phyloP scores from a whole-genome alignment of 208 protist genomes.

The Leptomonas pyrrhocoris region DNA sequence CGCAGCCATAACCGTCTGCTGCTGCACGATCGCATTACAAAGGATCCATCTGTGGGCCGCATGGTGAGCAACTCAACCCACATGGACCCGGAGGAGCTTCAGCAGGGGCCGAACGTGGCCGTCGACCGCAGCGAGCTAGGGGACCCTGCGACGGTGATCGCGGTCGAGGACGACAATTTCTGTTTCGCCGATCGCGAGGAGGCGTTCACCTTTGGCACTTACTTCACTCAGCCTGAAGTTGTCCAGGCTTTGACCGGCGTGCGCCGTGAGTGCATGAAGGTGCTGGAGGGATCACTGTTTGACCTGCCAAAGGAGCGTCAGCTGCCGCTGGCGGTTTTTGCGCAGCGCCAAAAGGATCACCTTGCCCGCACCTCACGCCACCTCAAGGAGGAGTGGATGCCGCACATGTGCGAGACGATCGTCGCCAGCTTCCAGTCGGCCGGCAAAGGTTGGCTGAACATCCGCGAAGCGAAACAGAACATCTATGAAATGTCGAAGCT shows the following conservation, averaged over 20 bases:
- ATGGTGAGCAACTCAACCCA: constrained; percentile 81
- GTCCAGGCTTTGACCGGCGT: constrained; percentile 90
- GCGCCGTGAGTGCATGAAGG: constrained; percentile 87
- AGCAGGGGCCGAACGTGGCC: constrained; percentile 77
- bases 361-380: constrained; percentile 70
- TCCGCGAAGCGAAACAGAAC: constrained; percentile 93
- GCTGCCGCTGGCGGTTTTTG: constrained; percentile 88
- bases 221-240: constrained; percentile 94
- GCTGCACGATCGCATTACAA: constrained; percentile 83
- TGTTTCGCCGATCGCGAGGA: constrained; percentile 78
- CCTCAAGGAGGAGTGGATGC: constrained; percentile 92
- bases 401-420: constrained; percentile 91
- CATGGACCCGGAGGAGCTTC: constrained; percentile 88
- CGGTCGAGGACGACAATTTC: constrained; percentile 54
- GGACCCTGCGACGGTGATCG: constrained; percentile 67
- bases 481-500: constrained; percentile 98
- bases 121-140: constrained; percentile 70
- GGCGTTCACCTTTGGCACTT: constrained; percentile 92
- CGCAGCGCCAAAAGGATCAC: constrained; percentile 82
- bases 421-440: constrained; percentile 87
- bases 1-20: constrained; percentile 92
- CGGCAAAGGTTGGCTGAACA: constrained; percentile 98
- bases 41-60: constrained; percentile 74
- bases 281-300: constrained; percentile 90
- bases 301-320: constrained; percentile 89